These are phyloP conservation scores for Colletotrichum sp. DNA, from an alignment of 2,329 filamentous ascomycete genomes.

Conservation along the genomic window DNA sequence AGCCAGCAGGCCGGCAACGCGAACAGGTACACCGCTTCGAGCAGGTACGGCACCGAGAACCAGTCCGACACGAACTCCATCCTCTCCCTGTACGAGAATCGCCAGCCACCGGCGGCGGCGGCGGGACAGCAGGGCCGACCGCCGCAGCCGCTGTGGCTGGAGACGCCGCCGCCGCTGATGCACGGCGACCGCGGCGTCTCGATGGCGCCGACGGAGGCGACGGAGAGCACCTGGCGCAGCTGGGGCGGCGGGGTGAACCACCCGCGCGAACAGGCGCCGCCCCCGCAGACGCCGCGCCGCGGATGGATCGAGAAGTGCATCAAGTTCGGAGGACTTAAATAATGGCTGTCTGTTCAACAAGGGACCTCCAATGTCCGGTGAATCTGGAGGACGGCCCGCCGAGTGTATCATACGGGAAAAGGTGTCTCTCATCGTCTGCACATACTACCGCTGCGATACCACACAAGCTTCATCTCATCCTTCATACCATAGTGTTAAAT, in stretches of 20 bases:
- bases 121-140: neutral
- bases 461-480: neutral
- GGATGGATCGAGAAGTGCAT: slow-evolving; percentile 21
- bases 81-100: slow-evolving; percentile 6
- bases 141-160: neutral
- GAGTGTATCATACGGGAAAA: neutral
- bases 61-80: slow-evolving; percentile 1
- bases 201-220: slow-evolving; percentile 17
- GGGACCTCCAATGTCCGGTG: neutral
- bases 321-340: slow-evolving; percentile 19
- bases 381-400: neutral
- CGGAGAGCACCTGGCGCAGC: slow-evolving; percentile 22
- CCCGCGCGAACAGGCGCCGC: neutral
- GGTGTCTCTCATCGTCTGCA: neutral
- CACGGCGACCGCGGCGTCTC: slow-evolving; percentile 13
- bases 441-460: neutral
- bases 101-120: neutral
- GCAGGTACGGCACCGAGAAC: neutral
- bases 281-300: neutral
- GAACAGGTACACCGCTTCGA: neutral
- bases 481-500: slow-evolving; percentile 7
- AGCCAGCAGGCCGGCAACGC: neutral
- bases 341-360: neutral
- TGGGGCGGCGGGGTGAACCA: slow-evolving; percentile 15
- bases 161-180: neutral